Percentiles rank a stretch among this genome's conserved stretches.
Evolutionary conservation across 1,139 yeast species (phyloP).

Genomic region (Pichia norvegensis): DNA sequence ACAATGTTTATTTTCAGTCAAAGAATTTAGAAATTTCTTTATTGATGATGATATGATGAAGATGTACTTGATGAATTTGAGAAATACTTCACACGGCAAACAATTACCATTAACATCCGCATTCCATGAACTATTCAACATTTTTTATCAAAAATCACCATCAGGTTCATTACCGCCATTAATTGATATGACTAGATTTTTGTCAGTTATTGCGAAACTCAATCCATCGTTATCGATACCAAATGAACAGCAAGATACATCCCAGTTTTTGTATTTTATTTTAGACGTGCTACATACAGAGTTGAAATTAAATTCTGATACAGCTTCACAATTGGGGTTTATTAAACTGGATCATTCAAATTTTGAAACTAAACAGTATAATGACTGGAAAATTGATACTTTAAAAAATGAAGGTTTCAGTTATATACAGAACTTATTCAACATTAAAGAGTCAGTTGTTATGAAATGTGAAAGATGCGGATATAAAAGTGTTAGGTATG

Average conservation of each 20-base stretch:
- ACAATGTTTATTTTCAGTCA: slow-evolving; percentile 59
- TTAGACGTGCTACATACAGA: slow-evolving; percentile 88
- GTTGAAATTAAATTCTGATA: slow-evolving; percentile 34
- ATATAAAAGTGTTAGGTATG: slow-evolving; percentile 36
- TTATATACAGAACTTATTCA: slow-evolving; percentile 62
- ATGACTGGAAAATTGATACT: slow-evolving; percentile 50
- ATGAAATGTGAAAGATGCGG: slow-evolving; percentile 60
- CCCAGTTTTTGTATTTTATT: slow-evolving; percentile 78
- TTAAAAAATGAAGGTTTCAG: slow-evolving; percentile 53
- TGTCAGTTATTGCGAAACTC: slow-evolving; percentile 43
- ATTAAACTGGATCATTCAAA: neutral
- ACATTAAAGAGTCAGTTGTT: slow-evolving; percentile 71
- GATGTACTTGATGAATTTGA: slow-evolving; percentile 14
- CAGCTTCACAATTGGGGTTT: slow-evolving; percentile 1
- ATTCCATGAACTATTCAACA: slow-evolving; percentile 24
- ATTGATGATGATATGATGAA: slow-evolving; percentile 17
- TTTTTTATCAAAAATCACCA: slow-evolving; percentile 17
- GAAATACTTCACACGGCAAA: slow-evolving; percentile 8
- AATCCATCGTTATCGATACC: slow-evolving; percentile 66
- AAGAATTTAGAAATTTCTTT: slow-evolving; percentile 38
- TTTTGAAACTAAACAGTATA: slow-evolving; percentile 36
- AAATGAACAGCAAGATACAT: slow-evolving; percentile 85
- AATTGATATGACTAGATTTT: slow-evolving; percentile 57
- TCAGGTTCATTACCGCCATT: slow-evolving; percentile 47
- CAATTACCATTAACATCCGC: slow-evolving; percentile 23